Conservation (phyloP, 2,329 filamentous ascomycete species). For the Arthrocladium fulminans region DNA sequence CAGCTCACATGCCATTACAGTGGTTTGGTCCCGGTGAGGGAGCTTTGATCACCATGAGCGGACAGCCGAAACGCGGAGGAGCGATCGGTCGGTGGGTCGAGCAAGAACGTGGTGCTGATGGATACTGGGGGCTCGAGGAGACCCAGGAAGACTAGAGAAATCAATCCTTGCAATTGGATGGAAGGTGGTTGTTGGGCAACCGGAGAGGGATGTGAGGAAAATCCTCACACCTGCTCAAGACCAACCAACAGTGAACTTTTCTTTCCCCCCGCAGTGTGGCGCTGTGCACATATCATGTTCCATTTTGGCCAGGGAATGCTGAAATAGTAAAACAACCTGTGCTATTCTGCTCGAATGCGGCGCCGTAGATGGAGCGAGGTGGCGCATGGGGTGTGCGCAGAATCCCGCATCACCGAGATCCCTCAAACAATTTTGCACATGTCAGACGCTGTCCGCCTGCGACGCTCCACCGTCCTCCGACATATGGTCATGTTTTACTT, state of each 20-base stretch:
- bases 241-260: too few relatives aligned
- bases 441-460: conserved; percentile 1
- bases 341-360: too few relatives aligned
- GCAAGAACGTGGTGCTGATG: neutral
- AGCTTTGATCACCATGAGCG: conserved; percentile 17
- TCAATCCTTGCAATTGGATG: too few relatives aligned
- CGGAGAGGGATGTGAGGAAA: too few relatives aligned
- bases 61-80: conserved; percentile 6
- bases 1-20: conserved; percentile 11
- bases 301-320: too few relatives aligned
- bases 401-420: neutral
- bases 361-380: too few relatives aligned
- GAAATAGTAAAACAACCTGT: too few relatives aligned
- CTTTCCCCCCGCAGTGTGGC: too few relatives aligned
- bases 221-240: too few relatives aligned
- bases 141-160: neutral
- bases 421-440: conserved; percentile 3
- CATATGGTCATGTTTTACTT: conserved; percentile 3
- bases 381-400: neutral
- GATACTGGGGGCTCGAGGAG: conserved; percentile 12
- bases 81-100: conserved; percentile 6
- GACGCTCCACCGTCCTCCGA: neutral
- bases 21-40: conserved; percentile 14
- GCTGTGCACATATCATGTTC: too few relatives aligned
- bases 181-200: too few relatives aligned